Evolutionary conservation across 192 early-diverging fungal species (phyloP), one percentile per base, ranked within the genome.

Genomic region (Gryganskiella cystojenkinii): DNA sequence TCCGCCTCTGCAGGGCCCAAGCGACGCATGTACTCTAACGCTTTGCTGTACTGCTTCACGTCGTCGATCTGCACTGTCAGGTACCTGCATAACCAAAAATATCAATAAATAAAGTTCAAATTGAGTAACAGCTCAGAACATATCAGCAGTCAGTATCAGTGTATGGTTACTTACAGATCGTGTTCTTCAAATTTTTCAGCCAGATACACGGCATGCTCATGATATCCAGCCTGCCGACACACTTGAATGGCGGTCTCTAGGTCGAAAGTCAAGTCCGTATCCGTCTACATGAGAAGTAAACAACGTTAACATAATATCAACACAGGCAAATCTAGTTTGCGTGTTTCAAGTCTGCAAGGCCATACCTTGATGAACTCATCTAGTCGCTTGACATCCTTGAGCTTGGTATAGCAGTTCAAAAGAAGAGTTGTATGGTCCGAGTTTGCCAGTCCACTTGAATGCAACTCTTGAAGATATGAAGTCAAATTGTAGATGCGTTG

Each of bases 401-500:
- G 84, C 80, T 98, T 97, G 8, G 96, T 95, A 79, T 99, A 99
- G 85, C 98, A 99, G 78, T 98, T 98, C 15, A 99, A 84, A 46
- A 99, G 82, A 64, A 98, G 81, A 2, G 98, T 99, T 0, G 98
- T 99, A 78, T 99, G 98, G 70, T 99, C 96, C 2, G 91, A 85
- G 47, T 94, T 97, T 19, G 96, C 98, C 31, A 98, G 85, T 10
- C 90, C 88, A 5, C 88, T 85, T 3, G 94, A 90, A 68, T 99
- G 98, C 3, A 99, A 83, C 46, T 91, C 91, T 82, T 98, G 93
- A 46, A 99, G 82, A 65, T 96, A 98, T 30, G 87, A 88, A 0
- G 95, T 93, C 60, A 99, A 79, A 55, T 96, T 96, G 67, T 91
- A 90, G 28, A 98, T 92, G 20, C 95, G 84, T 80, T 99, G 96